A percentile compares a stretch with the other conserved stretches of the same genome.
Conservation (phyloP, 768 basidiomycete species). For the Strobilomyces echinocephalus region DNA sequence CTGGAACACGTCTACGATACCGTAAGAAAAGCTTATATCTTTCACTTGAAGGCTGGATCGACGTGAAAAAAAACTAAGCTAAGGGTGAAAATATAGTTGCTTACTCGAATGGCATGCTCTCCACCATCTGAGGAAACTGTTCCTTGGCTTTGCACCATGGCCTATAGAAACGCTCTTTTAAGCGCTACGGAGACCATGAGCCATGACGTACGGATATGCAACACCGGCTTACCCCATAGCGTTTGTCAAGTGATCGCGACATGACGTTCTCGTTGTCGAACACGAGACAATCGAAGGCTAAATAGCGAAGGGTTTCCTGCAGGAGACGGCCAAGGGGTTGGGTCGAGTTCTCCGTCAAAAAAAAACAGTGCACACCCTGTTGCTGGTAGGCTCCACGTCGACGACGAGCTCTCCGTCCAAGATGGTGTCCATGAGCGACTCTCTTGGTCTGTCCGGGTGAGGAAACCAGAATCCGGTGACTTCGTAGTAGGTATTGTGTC, state of each 20-base stretch:
- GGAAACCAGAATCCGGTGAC: conserved; percentile 83
- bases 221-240: conserved; percentile 72
- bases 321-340: neutral
- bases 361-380: conserved; percentile 45
- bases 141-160: conserved; percentile 70
- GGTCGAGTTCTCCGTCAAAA: neutral
- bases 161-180: conserved; percentile 76
- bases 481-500: conserved; percentile 81
- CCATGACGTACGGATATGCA: neutral
- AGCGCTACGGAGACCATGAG: conserved; percentile 31
- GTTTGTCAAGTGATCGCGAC: conserved; percentile 72
- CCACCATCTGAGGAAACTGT: conserved; percentile 64
- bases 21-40: conserved; percentile 81
- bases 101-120: conserved; percentile 77
- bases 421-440: conserved; percentile 71
- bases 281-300: conserved; percentile 92
- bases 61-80: conserved; percentile 9
- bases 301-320: conserved; percentile 76
- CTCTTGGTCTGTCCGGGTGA: conserved; percentile 68
- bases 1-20: conserved; percentile 78
- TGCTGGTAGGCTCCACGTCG: conserved; percentile 77
- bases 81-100: conserved; percentile 24
- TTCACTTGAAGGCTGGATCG: conserved; percentile 75
- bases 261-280: conserved; percentile 85
- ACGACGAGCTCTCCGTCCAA: conserved; percentile 93